phyloP scores from a whole-genome alignment of 176 grass and related monocot species.

The Sorghum bicolor region Sorghum_bicolor_NCBIv3 NC_012875.2:56827501-56828000 shows the following conservation, averaged over 20 bases:
- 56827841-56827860: slow-evolving; percentile 61
- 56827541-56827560: slow-evolving; percentile 31
- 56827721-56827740: slow-evolving; percentile 47
- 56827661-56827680: slow-evolving; percentile 43
- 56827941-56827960: slow-evolving; percentile 47
- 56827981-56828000: slow-evolving; percentile 45
- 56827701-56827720: slow-evolving; percentile 51
- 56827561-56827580: slow-evolving; percentile 74
- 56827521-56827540: slow-evolving; percentile 37
- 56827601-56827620: slow-evolving; percentile 57
- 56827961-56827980: slow-evolving; percentile 75
- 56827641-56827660: slow-evolving; percentile 50
- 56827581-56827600: slow-evolving; percentile 71
- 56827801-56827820: slow-evolving; percentile 62
- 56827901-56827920: slow-evolving; percentile 35
- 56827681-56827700: slow-evolving; percentile 75
- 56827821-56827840: slow-evolving; percentile 54
- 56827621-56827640: slow-evolving; percentile 55
- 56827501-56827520: slow-evolving; percentile 56
- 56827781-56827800: slow-evolving; percentile 29
- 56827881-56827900: slow-evolving; percentile 37
- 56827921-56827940: slow-evolving; percentile 50
- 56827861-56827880: slow-evolving; percentile 46
- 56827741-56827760: slow-evolving; percentile 38
- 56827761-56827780: slow-evolving; percentile 15